These are phyloP conservation scores for Chamaenerion angustifolium DNA, from an alignment of 345 rosid genomes.

Conservation along the genomic window DNA sequence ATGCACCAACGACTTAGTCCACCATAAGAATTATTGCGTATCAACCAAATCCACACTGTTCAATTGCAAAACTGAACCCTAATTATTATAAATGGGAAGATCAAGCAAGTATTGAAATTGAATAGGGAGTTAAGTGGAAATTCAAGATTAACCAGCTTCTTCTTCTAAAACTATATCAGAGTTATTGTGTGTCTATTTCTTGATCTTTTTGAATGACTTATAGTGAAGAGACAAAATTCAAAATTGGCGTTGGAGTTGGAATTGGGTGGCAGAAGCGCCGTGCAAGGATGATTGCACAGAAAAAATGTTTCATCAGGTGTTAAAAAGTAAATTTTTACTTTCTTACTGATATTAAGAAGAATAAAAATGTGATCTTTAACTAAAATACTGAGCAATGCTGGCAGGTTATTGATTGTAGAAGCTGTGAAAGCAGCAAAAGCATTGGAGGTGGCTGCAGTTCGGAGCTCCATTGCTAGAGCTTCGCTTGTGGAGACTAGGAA, in stretches of 20 bases:
- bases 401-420: constrained; percentile 74
- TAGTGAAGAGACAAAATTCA: constrained; percentile 63
- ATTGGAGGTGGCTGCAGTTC: constrained; percentile 65
- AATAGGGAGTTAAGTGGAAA: background rate
- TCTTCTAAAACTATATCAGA: too few species aligned
- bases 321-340: too few species aligned
- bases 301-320: constrained; percentile 48
- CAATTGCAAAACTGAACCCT: background rate
- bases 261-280: constrained; percentile 68
- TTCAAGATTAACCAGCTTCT: too few species aligned
- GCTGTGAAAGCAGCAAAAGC: constrained; percentile 84
- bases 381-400: background rate
- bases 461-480: constrained; percentile 66
- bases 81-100: background rate
- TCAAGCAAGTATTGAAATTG: background rate
- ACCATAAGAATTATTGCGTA: background rate
- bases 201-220: too few species aligned
- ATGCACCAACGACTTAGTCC: constrained; percentile 9
- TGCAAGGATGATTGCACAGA: constrained; percentile 48
- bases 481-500: constrained; percentile 71
- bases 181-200: too few species aligned
- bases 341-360: too few species aligned
- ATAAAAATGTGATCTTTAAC: too few species aligned
- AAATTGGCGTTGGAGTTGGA: constrained; percentile 64
- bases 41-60: constrained; percentile 5